A percentile compares a stretch with the other conserved stretches of the same genome.
Conservation (phyloP, 1,284 basidiomycete genomes). For the Anthracocystis walkeri region DNA sequence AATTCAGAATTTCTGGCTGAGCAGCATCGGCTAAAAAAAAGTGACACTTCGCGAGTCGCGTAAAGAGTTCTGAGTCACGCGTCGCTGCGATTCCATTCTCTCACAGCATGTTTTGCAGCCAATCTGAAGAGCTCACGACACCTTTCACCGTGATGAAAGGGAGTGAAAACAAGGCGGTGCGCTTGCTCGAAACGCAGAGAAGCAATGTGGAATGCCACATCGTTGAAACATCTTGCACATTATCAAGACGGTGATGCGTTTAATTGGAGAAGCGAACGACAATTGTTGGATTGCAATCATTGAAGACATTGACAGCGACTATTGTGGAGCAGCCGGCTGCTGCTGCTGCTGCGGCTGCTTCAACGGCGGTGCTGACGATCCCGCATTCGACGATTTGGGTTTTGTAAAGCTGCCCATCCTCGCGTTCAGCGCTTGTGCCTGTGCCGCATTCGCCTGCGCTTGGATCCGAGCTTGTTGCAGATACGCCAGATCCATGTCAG, state of each 20-base stretch:
- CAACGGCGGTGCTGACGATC: constrained; percentile 7
- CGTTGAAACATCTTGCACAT: too few relatives aligned
- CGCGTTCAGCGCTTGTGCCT: constrained; percentile 34
- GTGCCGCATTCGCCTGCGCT: constrained; percentile 50
- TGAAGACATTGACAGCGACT: too few relatives aligned
- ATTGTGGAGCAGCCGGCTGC: background rate
- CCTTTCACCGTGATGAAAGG: background rate
- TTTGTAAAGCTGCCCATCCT: constrained; percentile 55
- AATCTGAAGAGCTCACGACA: background rate
- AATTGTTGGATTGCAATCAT: too few relatives aligned
- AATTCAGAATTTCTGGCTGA: constrained; percentile 13
- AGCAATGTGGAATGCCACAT: too few relatives aligned
- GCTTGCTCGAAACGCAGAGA: too few relatives aligned
- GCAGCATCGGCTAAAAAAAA: constrained; percentile 9
- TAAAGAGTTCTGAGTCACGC: constrained; percentile 47
- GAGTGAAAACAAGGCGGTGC: too few relatives aligned
- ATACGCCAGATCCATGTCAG: constrained; percentile 54
- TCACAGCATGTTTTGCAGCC: background rate
- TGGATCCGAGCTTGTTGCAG: constrained; percentile 47
- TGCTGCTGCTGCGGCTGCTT: constrained; percentile 17
- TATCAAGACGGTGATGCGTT: too few relatives aligned
- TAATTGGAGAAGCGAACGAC: too few relatives aligned
- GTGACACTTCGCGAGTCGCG: constrained; percentile 44
- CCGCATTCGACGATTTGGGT: constrained; percentile 21
- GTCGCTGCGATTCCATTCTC: constrained; percentile 6